A percentile compares a stretch with the other conserved stretches of the same genome.
phyloP scores from a whole-genome alignment of 768 basidiomycete genomes.

The Lyophyllum semitale region DNA sequence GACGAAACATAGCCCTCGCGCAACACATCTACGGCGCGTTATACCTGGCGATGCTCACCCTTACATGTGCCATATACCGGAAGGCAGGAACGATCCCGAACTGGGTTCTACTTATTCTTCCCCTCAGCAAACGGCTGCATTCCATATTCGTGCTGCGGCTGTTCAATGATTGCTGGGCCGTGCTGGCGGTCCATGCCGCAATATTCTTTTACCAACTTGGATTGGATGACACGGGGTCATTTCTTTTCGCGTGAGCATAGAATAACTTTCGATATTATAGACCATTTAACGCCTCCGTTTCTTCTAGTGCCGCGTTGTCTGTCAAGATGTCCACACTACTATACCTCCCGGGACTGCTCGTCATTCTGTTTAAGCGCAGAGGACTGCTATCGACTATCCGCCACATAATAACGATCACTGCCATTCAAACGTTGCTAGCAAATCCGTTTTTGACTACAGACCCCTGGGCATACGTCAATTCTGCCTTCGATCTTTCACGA shows the following conservation, averaged over 20 bases:
- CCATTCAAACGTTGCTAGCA: constrained; percentile 64
- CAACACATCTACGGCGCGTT: constrained; percentile 80
- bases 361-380: constrained; percentile 75
- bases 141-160: constrained; percentile 90
- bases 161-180: constrained; percentile 95
- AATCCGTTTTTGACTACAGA: constrained; percentile 68
- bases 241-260: constrained; percentile 70
- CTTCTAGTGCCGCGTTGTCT: constrained; percentile 72
- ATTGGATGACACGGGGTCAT: constrained; percentile 60
- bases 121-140: constrained; percentile 90
- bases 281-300: constrained; percentile 7
- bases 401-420: constrained; percentile 48
- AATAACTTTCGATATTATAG: not conserved
- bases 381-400: constrained; percentile 57
- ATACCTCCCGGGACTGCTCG: constrained; percentile 85
- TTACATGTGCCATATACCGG: constrained; percentile 71
- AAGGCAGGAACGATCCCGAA: constrained; percentile 65
- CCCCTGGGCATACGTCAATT: constrained; percentile 63
- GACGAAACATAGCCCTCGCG: constrained; percentile 58
- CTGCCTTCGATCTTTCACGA: constrained; percentile 86
- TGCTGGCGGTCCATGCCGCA: constrained; percentile 64
- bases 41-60: constrained; percentile 66
- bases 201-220: constrained; percentile 65
- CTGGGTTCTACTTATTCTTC: constrained; percentile 70
- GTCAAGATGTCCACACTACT: constrained; percentile 95